Evolutionary conservation across 805 yeast species (phyloP), one percentile per base, ranked within the genome.

Genomic region (Saturnispora bothae): DNA sequence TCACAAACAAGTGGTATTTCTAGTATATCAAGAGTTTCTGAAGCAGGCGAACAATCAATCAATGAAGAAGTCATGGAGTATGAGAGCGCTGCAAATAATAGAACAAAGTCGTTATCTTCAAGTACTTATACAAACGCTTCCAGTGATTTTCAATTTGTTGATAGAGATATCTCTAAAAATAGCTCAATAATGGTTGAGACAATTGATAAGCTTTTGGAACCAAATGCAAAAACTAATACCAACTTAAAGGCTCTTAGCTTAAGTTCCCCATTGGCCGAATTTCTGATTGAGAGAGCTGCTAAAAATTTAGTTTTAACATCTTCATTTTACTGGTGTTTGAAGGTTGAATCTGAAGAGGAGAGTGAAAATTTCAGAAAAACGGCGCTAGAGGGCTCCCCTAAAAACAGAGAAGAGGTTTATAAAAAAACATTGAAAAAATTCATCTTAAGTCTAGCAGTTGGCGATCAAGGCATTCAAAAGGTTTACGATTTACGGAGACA

Each of bases 301-400:
- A 62, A 69, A 15, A 82, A 80, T 52, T 69, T 71, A 16, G 64
- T 71, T 15, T 63, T 94, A 29, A 92, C 95, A 0, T 86, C 78
- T 52, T 84, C 72, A 52, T 75, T 94, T 43, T 88, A 84, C 56
- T 92, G 98, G 97, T 84, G 80, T 53, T 70, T 92, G 36, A 79
- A 78, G 46, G 95, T 94, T 2, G 96, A 89, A 51, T 72, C 80
- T 22, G 84, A 80, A 49, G 95, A 83, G 41, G 71, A 68, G 57
- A 26, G 28, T 38, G 4, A 43, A 38, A 29, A 34, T n/a, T 9
- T 8, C 12, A 10, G 17, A 18, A n/a, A 14, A 9, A n/a, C 13
- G 9, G 13, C 22, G 31, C n/a, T n/a, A n/a, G n/a, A n/a, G n/a
- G n/a, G n/a, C 13, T 26, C 10, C 9, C 31, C 13, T 15, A 4